A percentile compares a stretch with the other conserved stretches of the same genome.
These are phyloP conservation scores for Eimeria necatrix DNA, from an alignment of 169 alveolate genomes.

Conservation along the genomic window DNA sequence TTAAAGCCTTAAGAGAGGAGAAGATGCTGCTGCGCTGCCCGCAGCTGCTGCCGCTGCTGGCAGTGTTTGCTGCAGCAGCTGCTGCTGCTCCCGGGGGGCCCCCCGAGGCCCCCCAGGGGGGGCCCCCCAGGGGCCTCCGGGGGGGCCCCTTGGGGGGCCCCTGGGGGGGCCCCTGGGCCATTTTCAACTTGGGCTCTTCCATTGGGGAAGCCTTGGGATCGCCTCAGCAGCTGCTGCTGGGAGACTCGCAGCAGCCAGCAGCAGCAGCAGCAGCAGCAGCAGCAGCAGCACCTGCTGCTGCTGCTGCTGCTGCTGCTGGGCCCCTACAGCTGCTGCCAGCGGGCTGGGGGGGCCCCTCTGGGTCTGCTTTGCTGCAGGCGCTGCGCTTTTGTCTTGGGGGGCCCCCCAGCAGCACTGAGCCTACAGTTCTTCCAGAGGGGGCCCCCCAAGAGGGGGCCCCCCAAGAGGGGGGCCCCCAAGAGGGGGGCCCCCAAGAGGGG, in stretches of 20 bases:
- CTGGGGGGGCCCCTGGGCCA: constrained; percentile 9
- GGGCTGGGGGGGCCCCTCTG: constrained; percentile 16
- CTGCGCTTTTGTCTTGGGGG: background rate
- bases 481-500: too few species aligned
- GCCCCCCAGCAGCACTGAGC: background rate
- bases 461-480: background rate
- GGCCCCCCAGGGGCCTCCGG: background rate
- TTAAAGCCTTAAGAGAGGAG: too few species aligned
- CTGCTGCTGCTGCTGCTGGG: too few species aligned
- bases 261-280: background rate
- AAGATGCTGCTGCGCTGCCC: too few species aligned
- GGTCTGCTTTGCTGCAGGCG: background rate
- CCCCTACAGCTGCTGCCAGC: too few species aligned
- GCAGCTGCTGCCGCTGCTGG: too few species aligned
- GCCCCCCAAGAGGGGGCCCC: constrained; percentile 11
- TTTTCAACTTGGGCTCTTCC: background rate
- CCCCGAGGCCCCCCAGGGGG: too few species aligned
- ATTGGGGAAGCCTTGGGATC: background rate
- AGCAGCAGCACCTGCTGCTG: too few species aligned
- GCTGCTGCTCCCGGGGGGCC: too few species aligned
- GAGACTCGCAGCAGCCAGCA: background rate
- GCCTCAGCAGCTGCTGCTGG: background rate
- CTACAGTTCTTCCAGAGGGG: background rate
- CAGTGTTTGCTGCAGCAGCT: too few species aligned
- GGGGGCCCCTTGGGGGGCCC: background rate